Base-by-base conservation (phyloP, 2,329 filamentous ascomycete species). In the Talaromyces sp. region DNA sequence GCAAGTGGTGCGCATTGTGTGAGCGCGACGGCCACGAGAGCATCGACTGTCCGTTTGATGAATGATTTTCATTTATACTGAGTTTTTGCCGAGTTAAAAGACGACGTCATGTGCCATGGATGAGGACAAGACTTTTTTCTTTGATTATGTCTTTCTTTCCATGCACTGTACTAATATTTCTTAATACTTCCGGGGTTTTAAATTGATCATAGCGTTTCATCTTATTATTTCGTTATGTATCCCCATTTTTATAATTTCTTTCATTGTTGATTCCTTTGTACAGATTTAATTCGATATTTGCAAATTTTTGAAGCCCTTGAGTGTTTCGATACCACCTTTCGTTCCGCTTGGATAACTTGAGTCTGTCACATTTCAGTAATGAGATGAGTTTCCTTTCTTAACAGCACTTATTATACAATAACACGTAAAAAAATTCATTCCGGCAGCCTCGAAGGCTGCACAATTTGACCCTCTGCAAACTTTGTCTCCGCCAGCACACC, bases 21-120 rank as follows among this genome's bases (percentile, higher is more conserved):
- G 95, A 99, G 80, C 86, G 91, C 64, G 95, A 99, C 70, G 95
- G 95, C 14, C 95, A 99, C 73, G 90, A 97, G 75, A 97, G 93
- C 70, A 93, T 96, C 63, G 91, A 96, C 75, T 96, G 93, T 76
- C 92, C 93, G 13, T 89, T 96, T 75, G 93, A 96, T 77, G 91
- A 96, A 74, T 78, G 67, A 73, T 63, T 29, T 52, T 24, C 24
- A 19, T 27, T 52, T 5, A 6, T 24, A 4, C 31, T 52, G 27
- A 29, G 27, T 27, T 52, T 5, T 5, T 24, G 11, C 31, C 31
- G 27, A 29, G 27, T 31, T 58, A 26, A 17, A 61, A 41, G 54
- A 56, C 19, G 58, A 56, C n/a, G 53, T 58, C 32, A 52, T 51
- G 53, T 50, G 38, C 35, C 24, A 58, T 43, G 51, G 24, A 56